These are phyloP conservation scores for Saturnispora mendoncae DNA, from an alignment of 805 yeast species.

Conservation along the genomic window DNA sequence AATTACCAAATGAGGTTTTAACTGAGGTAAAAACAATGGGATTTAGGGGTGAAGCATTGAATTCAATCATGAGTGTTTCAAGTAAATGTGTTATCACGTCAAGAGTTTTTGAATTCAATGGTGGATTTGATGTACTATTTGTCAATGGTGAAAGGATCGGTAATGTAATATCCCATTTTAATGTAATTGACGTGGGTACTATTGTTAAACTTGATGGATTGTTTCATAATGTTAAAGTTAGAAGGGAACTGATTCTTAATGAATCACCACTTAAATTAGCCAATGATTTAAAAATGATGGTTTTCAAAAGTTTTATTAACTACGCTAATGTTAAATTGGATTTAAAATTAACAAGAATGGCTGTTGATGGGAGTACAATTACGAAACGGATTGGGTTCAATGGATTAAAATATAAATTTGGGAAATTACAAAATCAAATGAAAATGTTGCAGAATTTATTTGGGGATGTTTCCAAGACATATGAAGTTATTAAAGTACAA, in stretches of 20 bases:
- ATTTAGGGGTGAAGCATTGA: slow-evolving; percentile 65
- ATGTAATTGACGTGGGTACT: slow-evolving; percentile 29
- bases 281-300: slow-evolving; percentile 24
- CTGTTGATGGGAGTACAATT: not conserved
- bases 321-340: slow-evolving; percentile 20
- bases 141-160: slow-evolving; percentile 14
- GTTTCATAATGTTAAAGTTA: slow-evolving; percentile 37
- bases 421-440: slow-evolving; percentile 6
- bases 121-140: slow-evolving; percentile 22
- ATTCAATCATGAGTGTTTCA: slow-evolving; percentile 39
- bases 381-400: not conserved
- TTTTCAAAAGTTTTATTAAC: slow-evolving; percentile 26
- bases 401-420: not conserved
- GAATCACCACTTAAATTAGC: slow-evolving; percentile 14
- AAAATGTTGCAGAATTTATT: slow-evolving; percentile 23
- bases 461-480: slow-evolving; percentile 23
- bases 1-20: slow-evolving; percentile 30
- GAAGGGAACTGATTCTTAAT: slow-evolving; percentile 26
- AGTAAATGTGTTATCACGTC: slow-evolving; percentile 42
- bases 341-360: not conserved
- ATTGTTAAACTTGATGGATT: slow-evolving; percentile 30
- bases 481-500: slow-evolving; percentile 24
- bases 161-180: slow-evolving; percentile 1
- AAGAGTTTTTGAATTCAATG: slow-evolving; percentile 26
- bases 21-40: slow-evolving; percentile 41